Percentiles rank a stretch among this genome's conserved stretches.
Conservation (phyloP, 495 filamentous ascomycete species). For the Xylaria bambusicola region DNA sequence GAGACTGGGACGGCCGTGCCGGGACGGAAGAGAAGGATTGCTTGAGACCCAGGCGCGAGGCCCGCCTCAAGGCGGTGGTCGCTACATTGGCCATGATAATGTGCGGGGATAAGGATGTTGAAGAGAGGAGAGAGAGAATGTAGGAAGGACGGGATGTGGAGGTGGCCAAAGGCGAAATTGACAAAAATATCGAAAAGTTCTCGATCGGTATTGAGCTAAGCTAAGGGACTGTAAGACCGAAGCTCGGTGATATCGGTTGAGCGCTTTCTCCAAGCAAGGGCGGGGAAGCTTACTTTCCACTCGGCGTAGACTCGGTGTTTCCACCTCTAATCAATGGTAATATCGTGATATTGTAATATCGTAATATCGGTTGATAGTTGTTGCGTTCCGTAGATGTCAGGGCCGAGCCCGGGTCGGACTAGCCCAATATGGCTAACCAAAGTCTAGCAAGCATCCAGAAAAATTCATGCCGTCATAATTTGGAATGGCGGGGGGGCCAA, state of each 20-base stretch:
- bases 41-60: slow-evolving; percentile 67
- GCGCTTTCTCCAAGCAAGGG: neutral
- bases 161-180: slow-evolving; percentile 2
- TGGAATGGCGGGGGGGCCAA: slow-evolving; percentile 13
- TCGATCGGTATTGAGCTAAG: no score
- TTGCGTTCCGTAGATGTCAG: neutral
- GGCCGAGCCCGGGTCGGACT: neutral
- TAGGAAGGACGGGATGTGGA: slow-evolving; percentile 19
- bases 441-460: no score
- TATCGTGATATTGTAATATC: no score
- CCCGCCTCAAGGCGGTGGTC: slow-evolving; percentile 74
- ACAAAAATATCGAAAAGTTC: slow-evolving; percentile 9
- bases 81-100: slow-evolving; percentile 70
- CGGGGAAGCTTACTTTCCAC: neutral
- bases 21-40: slow-evolving; percentile 48
- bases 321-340: no score
- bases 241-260: slow-evolving; percentile 13
- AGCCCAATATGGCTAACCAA: no score
- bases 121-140: slow-evolving; percentile 4
- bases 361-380: slow-evolving; percentile 3
- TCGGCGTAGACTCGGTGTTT: no score
- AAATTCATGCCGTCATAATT: slow-evolving; percentile 22
- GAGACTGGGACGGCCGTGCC: slow-evolving; percentile 45
- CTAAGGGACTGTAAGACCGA: slow-evolving; percentile 13
- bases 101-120: slow-evolving; percentile 24